A percentile compares a stretch with the other conserved stretches of the same genome.
These are phyloP conservation scores for Aspergillus neotritici DNA, from an alignment of 2,329 filamentous ascomycete species.

Conservation along the genomic window DNA sequence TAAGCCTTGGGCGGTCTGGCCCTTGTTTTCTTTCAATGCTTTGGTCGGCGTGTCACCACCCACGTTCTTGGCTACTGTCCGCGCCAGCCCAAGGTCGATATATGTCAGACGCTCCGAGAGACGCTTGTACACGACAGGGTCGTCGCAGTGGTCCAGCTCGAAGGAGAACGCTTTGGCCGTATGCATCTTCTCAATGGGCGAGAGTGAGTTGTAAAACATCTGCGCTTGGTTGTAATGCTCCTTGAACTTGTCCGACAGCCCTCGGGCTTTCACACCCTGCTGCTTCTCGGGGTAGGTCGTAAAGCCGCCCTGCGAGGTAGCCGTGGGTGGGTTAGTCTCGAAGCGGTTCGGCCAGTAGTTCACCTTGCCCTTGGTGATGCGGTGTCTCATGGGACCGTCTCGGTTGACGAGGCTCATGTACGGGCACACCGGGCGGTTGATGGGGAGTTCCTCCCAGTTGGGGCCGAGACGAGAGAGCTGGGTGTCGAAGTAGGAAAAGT, in stretches of 20 bases:
- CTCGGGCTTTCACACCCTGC: constrained; percentile 63
- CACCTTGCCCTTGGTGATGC: constrained; percentile 64
- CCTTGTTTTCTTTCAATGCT: constrained; percentile 56
- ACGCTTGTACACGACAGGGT: constrained; percentile 69
- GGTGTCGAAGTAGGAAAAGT: constrained; percentile 52
- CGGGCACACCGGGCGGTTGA: constrained; percentile 69
- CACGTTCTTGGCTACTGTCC: constrained; percentile 64
- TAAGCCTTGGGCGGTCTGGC: constrained; percentile 59
- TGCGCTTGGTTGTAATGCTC: constrained; percentile 36
- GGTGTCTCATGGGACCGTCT: constrained; percentile 67
- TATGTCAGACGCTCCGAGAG: constrained; percentile 63
- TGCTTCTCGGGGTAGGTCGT: constrained; percentile 62
- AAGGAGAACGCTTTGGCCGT: constrained; percentile 34
- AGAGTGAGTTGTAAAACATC: constrained; percentile 34
- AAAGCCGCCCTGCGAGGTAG: constrained; percentile 59
- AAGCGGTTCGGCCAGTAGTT: constrained; percentile 79
- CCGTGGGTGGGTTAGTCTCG: constrained; percentile 58
- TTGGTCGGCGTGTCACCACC: constrained; percentile 59
- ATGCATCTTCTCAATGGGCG: constrained; percentile 31
- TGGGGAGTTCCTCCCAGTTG: constrained; percentile 72
- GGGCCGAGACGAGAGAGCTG: constrained; percentile 63
- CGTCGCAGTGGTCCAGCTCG: constrained; percentile 56
- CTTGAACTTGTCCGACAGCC: constrained; percentile 40
- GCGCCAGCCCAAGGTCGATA: constrained; percentile 64
- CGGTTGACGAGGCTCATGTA: constrained; percentile 72